Conservation (phyloP, 2,329 filamentous ascomycete species). For the Dothistroma septosporum region DNA sequence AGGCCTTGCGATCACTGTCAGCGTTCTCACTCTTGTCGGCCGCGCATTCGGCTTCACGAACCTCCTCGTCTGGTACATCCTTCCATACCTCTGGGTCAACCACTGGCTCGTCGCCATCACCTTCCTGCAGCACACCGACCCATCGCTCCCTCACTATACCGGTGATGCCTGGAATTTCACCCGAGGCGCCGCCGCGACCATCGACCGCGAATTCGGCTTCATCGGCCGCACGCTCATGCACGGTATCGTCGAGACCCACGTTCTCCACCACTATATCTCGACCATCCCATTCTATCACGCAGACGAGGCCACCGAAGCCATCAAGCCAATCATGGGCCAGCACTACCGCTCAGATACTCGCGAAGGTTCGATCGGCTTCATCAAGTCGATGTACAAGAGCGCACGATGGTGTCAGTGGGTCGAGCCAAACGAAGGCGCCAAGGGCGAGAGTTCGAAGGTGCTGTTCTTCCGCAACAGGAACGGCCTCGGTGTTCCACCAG, state of each 20-base stretch:
- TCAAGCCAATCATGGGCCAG: conserved; percentile 89
- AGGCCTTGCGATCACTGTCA: conserved; percentile 60
- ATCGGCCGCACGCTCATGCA: conserved; percentile 86
- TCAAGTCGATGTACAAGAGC: conserved; percentile 74
- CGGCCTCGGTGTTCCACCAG: conserved; percentile 65
- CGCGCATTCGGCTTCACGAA: conserved; percentile 79
- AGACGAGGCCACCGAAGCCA: conserved; percentile 88
- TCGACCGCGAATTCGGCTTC: conserved; percentile 96
- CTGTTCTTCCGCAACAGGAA: conserved; percentile 96
- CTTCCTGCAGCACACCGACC: conserved; percentile 95
- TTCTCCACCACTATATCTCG: conserved; percentile 95
- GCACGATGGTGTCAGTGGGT: conserved; percentile 95
- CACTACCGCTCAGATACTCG: conserved; percentile 85
- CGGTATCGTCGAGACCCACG: conserved; percentile 96
- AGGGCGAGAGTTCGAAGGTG: conserved; percentile 76
- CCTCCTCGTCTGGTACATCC: conserved; percentile 87
- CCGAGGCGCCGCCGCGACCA: conserved; percentile 88
- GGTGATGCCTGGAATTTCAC: conserved; percentile 85
- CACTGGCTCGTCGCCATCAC: conserved; percentile 99
- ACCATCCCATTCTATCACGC: conserved; percentile 96
- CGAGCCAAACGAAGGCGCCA: conserved; percentile 77
- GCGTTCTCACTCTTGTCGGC: conserved; percentile 63
- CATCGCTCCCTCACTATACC: conserved; percentile 86
- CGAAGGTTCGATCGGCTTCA: conserved; percentile 76
- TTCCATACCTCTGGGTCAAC: conserved; percentile 97